phyloP scores from a whole-genome alignment of 331 rosid genomes.

The Erythrophleum ivorense region DNA sequence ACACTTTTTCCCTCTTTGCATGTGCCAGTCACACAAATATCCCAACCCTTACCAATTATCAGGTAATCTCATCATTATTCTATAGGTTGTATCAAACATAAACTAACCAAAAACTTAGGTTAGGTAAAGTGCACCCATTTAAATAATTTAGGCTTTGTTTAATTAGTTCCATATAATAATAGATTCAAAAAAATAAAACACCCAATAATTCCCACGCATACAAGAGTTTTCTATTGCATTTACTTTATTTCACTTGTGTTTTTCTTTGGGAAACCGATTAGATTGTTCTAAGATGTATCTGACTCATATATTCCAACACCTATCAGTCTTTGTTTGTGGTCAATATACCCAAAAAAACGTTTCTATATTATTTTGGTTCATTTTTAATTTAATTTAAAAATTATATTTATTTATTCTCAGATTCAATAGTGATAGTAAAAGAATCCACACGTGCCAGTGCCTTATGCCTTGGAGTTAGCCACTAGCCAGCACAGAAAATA shows the following conservation, averaged over 20 bases:
- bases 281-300: neutral
- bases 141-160: too few relatives aligned
- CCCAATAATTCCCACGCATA: neutral
- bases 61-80: neutral
- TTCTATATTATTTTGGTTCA: neutral
- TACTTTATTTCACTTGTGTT: neutral
- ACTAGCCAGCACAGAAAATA: neutral
- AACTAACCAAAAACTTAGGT: neutral
- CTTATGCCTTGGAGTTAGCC: neutral
- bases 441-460: conserved; percentile 8
- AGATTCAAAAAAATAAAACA: neutral
- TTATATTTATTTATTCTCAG: neutral
- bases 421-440: neutral
- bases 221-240: neutral
- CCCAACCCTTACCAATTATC: neutral
- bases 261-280: neutral
- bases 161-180: neutral
- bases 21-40: neutral
- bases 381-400: neutral
- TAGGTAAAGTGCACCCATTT: neutral
- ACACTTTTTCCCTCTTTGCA: too few relatives aligned
- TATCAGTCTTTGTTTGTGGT: neutral
- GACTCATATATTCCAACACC: conserved; percentile 4
- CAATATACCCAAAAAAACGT: neutral
- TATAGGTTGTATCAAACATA: neutral